Conservation (phyloP, 352 stramenopile genomes). For the Discostella stelligera region DNA sequence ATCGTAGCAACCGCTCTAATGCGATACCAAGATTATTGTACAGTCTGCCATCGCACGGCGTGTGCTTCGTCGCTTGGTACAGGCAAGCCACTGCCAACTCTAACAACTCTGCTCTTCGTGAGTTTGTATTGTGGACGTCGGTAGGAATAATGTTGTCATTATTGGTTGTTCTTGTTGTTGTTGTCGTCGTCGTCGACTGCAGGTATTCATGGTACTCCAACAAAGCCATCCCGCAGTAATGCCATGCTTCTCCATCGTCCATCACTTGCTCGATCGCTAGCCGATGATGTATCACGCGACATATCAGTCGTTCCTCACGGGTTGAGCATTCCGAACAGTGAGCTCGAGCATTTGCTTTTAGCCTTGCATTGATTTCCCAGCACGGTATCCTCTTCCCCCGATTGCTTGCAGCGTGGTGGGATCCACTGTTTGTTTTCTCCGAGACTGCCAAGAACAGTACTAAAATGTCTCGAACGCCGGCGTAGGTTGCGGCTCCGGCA, state of each 20-base stretch:
- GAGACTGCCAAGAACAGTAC: constrained; percentile 63
- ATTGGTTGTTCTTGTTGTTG: background rate
- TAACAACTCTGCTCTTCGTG: constrained; percentile 25
- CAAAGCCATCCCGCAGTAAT: constrained; percentile 63
- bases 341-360: constrained; percentile 30
- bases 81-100: constrained; percentile 38
- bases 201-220: constrained; percentile 39
- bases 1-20: constrained; percentile 26
- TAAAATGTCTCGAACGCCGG: constrained; percentile 67
- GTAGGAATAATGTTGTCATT: no score
- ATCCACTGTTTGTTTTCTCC: background rate
- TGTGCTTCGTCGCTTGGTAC: constrained; percentile 31
- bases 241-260: constrained; percentile 62
- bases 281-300: constrained; percentile 44
- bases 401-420: background rate
- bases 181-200: background rate
- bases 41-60: constrained; percentile 54
- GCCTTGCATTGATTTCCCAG: constrained; percentile 29
- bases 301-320: constrained; percentile 16
- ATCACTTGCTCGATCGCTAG: constrained; percentile 39
- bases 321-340: constrained; percentile 13
- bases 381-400: background rate
- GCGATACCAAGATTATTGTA: constrained; percentile 61
- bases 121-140: background rate
- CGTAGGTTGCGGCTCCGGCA: constrained; percentile 53